phyloP scores from a whole-genome alignment of 2,329 filamentous ascomycete genomes.

The Monosporascus sp. region DNA sequence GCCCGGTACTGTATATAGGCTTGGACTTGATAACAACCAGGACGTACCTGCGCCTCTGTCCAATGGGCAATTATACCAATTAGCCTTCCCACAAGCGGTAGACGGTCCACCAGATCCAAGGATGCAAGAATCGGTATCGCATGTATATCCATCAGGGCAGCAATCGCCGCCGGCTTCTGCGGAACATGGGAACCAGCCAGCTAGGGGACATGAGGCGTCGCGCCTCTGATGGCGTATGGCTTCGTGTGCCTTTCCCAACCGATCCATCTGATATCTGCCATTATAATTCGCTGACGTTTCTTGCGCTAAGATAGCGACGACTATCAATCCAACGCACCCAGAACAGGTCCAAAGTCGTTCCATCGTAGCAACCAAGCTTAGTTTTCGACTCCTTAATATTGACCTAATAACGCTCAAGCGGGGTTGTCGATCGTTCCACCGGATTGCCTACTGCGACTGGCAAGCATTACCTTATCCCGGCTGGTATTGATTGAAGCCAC shows the following conservation, averaged over 20 bases:
- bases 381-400: background rate
- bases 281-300: conserved; percentile 4
- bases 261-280: conserved; percentile 16
- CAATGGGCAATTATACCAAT: conserved; percentile 37
- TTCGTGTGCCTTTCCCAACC: conserved; percentile 18
- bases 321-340: conserved; percentile 11
- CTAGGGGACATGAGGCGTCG: conserved; percentile 15
- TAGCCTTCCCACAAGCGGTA: conserved; percentile 27
- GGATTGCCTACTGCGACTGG: background rate
- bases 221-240: conserved; percentile 19
- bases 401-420: background rate
- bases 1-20: background rate
- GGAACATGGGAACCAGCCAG: conserved; percentile 17
- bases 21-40: background rate
- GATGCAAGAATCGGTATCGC: conserved; percentile 41
- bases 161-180: conserved; percentile 34
- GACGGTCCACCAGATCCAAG: conserved; percentile 39
- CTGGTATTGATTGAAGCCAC: too few relatives aligned
- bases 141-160: conserved; percentile 43
- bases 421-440: background rate
- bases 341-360: conserved; percentile 7
- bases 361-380: conserved; percentile 11
- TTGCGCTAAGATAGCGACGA: conserved; percentile 9
- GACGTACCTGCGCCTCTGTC: conserved; percentile 25
- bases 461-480: background rate